Conservation (phyloP, 2,329 filamentous ascomycete genomes). For the Colletotrichum lindemuthianum region DNA sequence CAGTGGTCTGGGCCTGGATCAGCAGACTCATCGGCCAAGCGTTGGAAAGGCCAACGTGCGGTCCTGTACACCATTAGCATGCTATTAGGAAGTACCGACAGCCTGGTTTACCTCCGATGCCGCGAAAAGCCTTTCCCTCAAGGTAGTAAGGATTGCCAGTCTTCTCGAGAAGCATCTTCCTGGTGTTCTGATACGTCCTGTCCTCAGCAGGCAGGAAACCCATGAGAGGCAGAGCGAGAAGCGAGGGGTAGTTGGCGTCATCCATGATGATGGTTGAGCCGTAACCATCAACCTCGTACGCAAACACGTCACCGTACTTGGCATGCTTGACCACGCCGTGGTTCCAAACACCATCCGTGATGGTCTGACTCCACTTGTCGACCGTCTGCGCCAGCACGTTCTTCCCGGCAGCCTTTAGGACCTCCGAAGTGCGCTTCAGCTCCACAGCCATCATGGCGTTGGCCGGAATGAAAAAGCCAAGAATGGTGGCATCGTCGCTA, state of each 20-base stretch:
- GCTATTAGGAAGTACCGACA: not conserved
- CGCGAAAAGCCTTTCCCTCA: conserved; percentile 78
- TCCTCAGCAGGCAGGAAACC: conserved; percentile 76
- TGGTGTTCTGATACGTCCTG: conserved; percentile 85
- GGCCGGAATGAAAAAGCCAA: conserved; percentile 93
- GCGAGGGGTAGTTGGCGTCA: conserved; percentile 86
- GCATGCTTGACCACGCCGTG: conserved; percentile 83
- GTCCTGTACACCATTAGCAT: conserved; percentile 48
- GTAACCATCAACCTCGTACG: conserved; percentile 89
- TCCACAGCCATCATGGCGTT: conserved; percentile 98
- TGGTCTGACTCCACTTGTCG: conserved; percentile 67
- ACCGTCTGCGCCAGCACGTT: conserved; percentile 64
- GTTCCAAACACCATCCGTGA: conserved; percentile 83
- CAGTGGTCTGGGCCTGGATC: conserved; percentile 88
- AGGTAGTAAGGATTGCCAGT: conserved; percentile 90
- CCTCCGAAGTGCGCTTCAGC: conserved; percentile 75
- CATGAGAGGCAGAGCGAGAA: conserved; percentile 81
- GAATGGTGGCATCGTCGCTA: conserved; percentile 92
- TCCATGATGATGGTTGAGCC: conserved; percentile 88
- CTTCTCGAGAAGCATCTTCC: conserved; percentile 78
- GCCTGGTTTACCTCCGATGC: conserved; percentile 80
- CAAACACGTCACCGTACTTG: conserved; percentile 82
- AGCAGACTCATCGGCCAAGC: conserved; percentile 98
- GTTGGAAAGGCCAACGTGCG: conserved; percentile 82
- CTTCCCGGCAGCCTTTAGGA: conserved; percentile 72